phyloP scores from a whole-genome alignment of 2,329 filamentous ascomycete species.

The Colletotrichum cuscutae region DNA sequence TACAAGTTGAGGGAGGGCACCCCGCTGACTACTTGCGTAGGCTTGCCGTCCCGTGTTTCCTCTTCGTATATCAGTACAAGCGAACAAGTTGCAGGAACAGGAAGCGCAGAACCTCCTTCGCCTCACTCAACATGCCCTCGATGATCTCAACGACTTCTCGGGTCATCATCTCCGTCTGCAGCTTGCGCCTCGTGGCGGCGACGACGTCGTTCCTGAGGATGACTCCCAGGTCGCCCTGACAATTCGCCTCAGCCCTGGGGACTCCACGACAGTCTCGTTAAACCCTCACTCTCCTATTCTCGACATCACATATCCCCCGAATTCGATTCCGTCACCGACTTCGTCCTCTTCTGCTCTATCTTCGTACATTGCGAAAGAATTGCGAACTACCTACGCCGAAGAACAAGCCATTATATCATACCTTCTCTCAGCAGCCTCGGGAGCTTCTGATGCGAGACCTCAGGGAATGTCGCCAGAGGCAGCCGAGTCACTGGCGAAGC shows the following conservation, averaged over 20 bases:
- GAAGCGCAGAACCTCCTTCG: conserved; percentile 81
- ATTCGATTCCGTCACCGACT: conserved; percentile 72
- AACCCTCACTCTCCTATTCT: conserved; percentile 77
- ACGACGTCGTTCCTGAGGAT: conserved; percentile 47
- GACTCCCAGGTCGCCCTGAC: conserved; percentile 70
- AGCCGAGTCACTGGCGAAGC: conserved; percentile 69
- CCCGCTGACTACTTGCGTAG: conserved; percentile 55
- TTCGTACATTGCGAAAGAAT: conserved; percentile 79
- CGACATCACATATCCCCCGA: conserved; percentile 80
- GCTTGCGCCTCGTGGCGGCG: conserved; percentile 56
- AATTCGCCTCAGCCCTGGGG: conserved; percentile 75
- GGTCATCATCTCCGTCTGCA: conserved; percentile 84
- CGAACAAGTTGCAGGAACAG: conserved; percentile 70
- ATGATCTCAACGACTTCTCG: conserved; percentile 87
- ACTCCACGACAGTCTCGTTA: conserved; percentile 70
- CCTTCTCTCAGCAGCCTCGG: conserved; percentile 70
- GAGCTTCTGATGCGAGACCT: conserved; percentile 58
- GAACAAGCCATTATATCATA: conserved; percentile 88
- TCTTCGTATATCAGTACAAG: conserved; percentile 81
- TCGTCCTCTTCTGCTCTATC: conserved; percentile 80
- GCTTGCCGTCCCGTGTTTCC: conserved; percentile 90
- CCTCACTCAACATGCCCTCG: conserved; percentile 85
- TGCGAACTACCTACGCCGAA: conserved; percentile 84
- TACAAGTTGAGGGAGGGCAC: background rate
- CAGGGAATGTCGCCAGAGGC: conserved; percentile 61